Base-by-base conservation (phyloP, 306 rosid species). In the Sicyos baderoa region DNA sequence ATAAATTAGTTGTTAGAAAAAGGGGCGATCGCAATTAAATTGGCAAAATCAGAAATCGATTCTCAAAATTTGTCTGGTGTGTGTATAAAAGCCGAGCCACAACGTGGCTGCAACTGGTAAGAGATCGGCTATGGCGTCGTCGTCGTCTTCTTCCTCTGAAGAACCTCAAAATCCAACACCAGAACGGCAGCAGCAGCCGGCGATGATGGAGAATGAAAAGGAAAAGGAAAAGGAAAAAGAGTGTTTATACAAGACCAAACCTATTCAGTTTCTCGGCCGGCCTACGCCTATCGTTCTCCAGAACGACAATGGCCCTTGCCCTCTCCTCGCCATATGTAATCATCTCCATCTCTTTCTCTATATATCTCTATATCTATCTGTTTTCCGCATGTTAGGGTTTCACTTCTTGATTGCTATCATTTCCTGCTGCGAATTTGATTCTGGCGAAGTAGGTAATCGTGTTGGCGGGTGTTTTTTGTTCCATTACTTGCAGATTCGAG, bases 261-360 rank as follows among this genome's bases (percentile, higher is more conserved):
- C 86, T 68, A 81, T 94, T 79, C 92, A 90, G 63, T 94, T 94
- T 75, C 84, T 94, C 0, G 97, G 97, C 12, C 97, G 99, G 68
- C 81, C 95, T 25, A 81, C 87, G 37, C 99, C 99, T 17, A 84
- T 94, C 84, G 82, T 94, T 37, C 92, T 94, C 55, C 99, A 94
- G 71, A 94, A 94, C 80, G 99, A 94, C 80, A 94, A 94, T 84
- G 99, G 99, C 73, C 99, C 99, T 25, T 94, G 99, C 50, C 99
- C 99, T 50, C 99, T 94, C 57, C 99, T 94, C 81, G 97, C 99
- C 62, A 94, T 94, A 69, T 94, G 99, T 94, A 77, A 78, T 71
- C 77, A 50, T 73, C 62, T 78, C 16, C 35, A 29, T 29, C 35
- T 29, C 29, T 25, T 5, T 13, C 59, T 70, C n/a, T n/a, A n/a